Evolutionary conservation across 306 rosid species (phyloP), one percentile per base, ranked within the genome.

Genomic region (Rubus parviflorus): DNA sequence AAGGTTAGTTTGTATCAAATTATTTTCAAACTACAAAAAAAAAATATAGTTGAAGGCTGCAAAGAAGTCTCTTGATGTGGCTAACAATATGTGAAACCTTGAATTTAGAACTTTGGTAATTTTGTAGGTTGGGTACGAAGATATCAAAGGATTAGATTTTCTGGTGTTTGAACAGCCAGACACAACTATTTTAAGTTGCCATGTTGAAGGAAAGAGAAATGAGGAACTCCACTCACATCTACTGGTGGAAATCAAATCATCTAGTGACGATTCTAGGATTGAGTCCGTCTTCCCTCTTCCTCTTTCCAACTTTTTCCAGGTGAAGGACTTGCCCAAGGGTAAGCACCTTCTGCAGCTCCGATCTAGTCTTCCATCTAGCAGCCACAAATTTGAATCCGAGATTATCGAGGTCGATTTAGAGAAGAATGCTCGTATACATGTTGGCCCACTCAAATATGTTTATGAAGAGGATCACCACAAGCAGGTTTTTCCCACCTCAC

Each of bases 101-200:
- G 77, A 65, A 54, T 20, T 80, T 30, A 84, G 35, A 57, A 74
- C 73, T 23, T 51, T 70, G 68, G 37, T 70, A 75, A 41, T 48
- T 83, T 85, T 75, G 80, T 82, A 92, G 99, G 98, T 96, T 84
- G 96, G 87, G 64, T 84, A 82, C 3, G 93, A 83, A 84, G 99
- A 96, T 85, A 82, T 85, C 86, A 88, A 81, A 79, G 96, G 89
- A 74, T 89, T 96, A 83, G 93, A 91, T 83, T 96, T 96, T 72
- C 85, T 96, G 70, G 98, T 91, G 66, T 96, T 92, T 81, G 99
- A 96, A 88, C 96, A 89, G 83, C 98, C 99, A 14, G 99, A 91
- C 69, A 87, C 88, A 78, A 96, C 98, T 75, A 86, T 96, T 68
- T 76, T 96, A 81, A 96, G 98, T 80, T 88, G 99, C 80, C 96